Base-by-base conservation (phyloP, 306 rosid genomes). In the Quercus dentata region DNA sequence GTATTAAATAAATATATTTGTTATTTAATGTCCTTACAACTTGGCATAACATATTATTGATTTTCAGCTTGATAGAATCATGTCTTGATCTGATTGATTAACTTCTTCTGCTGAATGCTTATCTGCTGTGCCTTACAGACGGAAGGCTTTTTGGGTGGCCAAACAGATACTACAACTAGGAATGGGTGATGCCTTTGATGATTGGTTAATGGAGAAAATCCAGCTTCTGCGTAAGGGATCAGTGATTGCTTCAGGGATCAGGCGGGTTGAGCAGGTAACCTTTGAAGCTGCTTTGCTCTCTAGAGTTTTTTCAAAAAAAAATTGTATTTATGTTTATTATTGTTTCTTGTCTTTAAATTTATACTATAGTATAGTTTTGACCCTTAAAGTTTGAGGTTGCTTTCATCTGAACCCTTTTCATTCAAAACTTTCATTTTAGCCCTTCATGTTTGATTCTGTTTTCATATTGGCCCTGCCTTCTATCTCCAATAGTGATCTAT, bases 151-250 rank as follows among this genome's bases (percentile, higher is more conserved):
- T 73, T 96, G 99, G 99, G 99, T 93, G 75, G 98, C 97, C 69
- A 96, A 96, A 87, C 98, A 96, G 83, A 79, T 96, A 73, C 90
- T 96, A 74, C 99, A 96, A 81, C 85, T 96, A 62, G 98, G 99
- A 68, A 96, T 96, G 99, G 99, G 99, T 63, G 99, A 96, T 84
- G 99, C 99, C 84, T 94, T 96, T 52, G 99, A 96, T 78, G 99
- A 96, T 82, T 96, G 99, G 98, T 88, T 96, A 86, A 83, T 96
- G 49, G 94, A 89, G 83, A 96, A 91, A 90, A 90, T 96, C 81
- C 97, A 85, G 86, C 97, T 89, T 83, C 82, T 96, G 69, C 98
- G 98, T 9, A 96, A 86, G 85, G 99, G 99, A 59, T 85, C 89
- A 19, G 93, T 94, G 65, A 52, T 96, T 88, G 98, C 99, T 79